Evolutionary conservation across 2,329 filamentous ascomycete species (phyloP), one percentile per base, ranked within the genome.

Genomic region (Talaromyces sp.): DNA sequence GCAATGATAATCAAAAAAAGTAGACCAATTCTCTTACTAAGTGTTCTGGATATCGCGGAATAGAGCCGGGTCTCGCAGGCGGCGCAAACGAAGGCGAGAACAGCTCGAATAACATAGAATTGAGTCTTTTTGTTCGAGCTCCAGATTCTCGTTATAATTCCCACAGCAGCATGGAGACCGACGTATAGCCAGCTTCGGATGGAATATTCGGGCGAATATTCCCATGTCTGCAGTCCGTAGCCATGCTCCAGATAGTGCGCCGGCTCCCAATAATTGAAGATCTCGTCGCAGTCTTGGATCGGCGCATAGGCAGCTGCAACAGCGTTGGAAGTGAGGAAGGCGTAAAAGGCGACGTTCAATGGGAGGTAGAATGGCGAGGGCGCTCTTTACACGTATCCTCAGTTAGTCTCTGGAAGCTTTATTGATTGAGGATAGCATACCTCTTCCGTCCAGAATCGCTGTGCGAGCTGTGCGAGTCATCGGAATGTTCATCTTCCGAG

Each of bases 181-280:
- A 96, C 83, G 73, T 99, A 99, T 24, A 93, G 83, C 95, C 95
- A 99, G 80, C 93, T 97, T 68, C 95, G 88, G 71, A 99, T 97
- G 60, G 93, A 91, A 78, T 91, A 98, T 65, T 94, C 89, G 5
- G 95, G 95, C 0, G 94, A 96, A 79, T 98, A 99, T 78, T 99
- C 95, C 95, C 95, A 99, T 1, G 95, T 99, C 81, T 99, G 93
- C 60, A 97, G 83, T 45, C 94, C 95, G 74, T 96, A 94, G 71
- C 92, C 91, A 81, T 97, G 93, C 66, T 88, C 90, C 33, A 99
- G 85, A 78, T 97, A 99, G 78, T 99, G 95, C 0, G 93, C 88
- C 0, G 95, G 94, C 73, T 99, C 95, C 93, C 94, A 99, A 82
- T 97, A 99, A 77, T 99, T 99, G 85, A 96, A 99, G 11, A 94